phyloP scores from a whole-genome alignment of 2,329 filamentous ascomycete species.

The Paramyrothecium roridum region DNA sequence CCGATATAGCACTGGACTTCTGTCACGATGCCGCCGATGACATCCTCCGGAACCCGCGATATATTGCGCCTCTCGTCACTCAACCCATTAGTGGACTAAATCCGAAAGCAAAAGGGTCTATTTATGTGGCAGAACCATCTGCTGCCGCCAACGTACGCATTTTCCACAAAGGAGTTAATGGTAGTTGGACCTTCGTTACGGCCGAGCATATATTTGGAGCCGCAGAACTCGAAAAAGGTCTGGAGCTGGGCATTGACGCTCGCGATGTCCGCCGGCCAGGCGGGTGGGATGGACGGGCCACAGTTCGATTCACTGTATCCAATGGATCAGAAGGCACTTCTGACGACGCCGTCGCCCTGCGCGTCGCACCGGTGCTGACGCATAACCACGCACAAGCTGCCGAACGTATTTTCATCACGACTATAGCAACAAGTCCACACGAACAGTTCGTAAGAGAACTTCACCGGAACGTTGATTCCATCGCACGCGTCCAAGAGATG shows the following conservation, averaged over 20 bases:
- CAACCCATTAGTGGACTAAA: conserved; percentile 16
- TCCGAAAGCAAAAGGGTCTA: conserved; percentile 9
- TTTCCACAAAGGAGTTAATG: conserved; percentile 16
- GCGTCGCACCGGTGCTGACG: conserved; percentile 29
- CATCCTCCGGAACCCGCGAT: conserved; percentile 22
- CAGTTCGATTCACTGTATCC: conserved; percentile 23
- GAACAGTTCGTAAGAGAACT: conserved; percentile 5
- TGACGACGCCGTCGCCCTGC: conserved; percentile 23
- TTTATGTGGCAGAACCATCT: conserved; percentile 7
- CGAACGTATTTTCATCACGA: conserved; percentile 13
- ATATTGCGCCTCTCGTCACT: conserved; percentile 26
- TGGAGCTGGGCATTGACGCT: conserved; percentile 29
- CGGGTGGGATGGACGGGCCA: conserved; percentile 23
- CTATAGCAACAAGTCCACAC: background rate
- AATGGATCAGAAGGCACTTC: conserved; percentile 10
- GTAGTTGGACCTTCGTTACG: conserved; percentile 20
- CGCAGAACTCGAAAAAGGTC: conserved; percentile 20
- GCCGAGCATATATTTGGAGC: conserved; percentile 20
- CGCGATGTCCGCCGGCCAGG: conserved; percentile 20
- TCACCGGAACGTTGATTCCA: background rate
- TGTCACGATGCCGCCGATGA: conserved; percentile 32
- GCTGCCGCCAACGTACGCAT: conserved; percentile 20
- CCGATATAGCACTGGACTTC: conserved; percentile 18
- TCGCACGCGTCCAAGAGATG: conserved; percentile 3
- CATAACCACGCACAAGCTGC: conserved; percentile 31